Percentiles rank a stretch among this genome's conserved stretches.
These are phyloP conservation scores for Poteriospumella lacustris DNA, from an alignment of 108 stramenopile genomes.

Conservation along the genomic window DNA sequence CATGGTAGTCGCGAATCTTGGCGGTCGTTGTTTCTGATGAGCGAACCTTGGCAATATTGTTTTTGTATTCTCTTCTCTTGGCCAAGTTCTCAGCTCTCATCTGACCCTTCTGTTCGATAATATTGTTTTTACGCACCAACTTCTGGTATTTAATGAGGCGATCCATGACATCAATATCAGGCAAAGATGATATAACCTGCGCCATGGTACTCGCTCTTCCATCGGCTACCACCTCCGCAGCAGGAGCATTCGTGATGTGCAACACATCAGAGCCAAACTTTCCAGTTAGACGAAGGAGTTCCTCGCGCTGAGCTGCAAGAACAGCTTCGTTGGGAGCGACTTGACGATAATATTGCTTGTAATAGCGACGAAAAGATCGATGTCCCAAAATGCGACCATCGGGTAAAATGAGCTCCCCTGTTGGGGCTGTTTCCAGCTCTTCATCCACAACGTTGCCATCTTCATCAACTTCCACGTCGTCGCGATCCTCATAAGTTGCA, in stretches of 20 bases:
- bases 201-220: neutral
- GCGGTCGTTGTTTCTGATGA: slow-evolving; percentile 10
- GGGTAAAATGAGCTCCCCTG: slow-evolving; percentile 43
- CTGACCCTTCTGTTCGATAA: neutral
- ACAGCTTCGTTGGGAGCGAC: slow-evolving; percentile 2
- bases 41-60: slow-evolving; percentile 1
- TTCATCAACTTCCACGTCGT: slow-evolving; percentile 34
- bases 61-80: neutral
- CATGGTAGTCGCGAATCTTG: slow-evolving; percentile 27
- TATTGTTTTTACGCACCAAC: neutral
- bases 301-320: slow-evolving; percentile 26
- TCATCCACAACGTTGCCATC: slow-evolving; percentile 27
- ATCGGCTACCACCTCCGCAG: too few species aligned
- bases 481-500: slow-evolving; percentile 60
- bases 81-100: neutral
- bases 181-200: neutral
- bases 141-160: neutral
- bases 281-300: slow-evolving; percentile 18
- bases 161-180: slow-evolving; percentile 29
- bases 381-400: slow-evolving; percentile 43
- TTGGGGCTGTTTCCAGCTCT: slow-evolving; percentile 25
- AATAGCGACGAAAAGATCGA: slow-evolving; percentile 43
- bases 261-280: too few species aligned
- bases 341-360: slow-evolving; percentile 40
- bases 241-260: too few species aligned